These are phyloP conservation scores for Glaciozyma martinii DNA, from an alignment of 768 basidiomycete species.

Conservation along the genomic window DNA sequence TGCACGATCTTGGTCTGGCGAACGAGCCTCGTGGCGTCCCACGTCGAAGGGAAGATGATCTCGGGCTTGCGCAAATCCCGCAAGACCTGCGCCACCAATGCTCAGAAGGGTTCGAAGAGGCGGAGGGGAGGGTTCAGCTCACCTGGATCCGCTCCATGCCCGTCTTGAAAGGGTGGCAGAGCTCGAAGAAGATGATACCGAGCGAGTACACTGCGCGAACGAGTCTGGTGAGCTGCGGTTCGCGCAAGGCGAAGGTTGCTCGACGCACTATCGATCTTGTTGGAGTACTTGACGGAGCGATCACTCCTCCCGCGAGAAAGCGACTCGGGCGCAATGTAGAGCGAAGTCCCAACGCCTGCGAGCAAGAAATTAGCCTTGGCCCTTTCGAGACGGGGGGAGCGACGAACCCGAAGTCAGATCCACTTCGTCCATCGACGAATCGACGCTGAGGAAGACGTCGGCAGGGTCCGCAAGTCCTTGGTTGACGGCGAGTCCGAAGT, in stretches of 20 bases:
- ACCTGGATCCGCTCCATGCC: conserved; percentile 36
- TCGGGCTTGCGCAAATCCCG: conserved; percentile 34
- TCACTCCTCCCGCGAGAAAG: conserved; percentile 14
- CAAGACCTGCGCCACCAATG: conserved; percentile 21
- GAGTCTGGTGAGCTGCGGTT: neutral
- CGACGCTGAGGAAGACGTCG: conserved; percentile 23
- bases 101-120: neutral
- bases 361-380: neutral
- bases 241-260: no score
- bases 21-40: conserved; percentile 26
- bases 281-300: conserved; percentile 25
- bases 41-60: conserved; percentile 33
- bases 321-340: conserved; percentile 35
- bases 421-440: conserved; percentile 21
- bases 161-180: conserved; percentile 32
- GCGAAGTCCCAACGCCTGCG: conserved; percentile 33
- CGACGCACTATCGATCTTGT: conserved; percentile 31
- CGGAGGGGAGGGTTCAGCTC: neutral
- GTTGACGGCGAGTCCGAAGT: conserved; percentile 31
- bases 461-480: conserved; percentile 13
- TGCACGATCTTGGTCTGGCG: conserved; percentile 36
- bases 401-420: conserved; percentile 24
- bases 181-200: conserved; percentile 33
- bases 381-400: neutral
- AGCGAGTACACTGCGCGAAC: conserved; percentile 32